Evolutionary conservation across 371 early-diverging fungal species (phyloP).

Genomic region (Saksenaea vasiformis): DNA sequence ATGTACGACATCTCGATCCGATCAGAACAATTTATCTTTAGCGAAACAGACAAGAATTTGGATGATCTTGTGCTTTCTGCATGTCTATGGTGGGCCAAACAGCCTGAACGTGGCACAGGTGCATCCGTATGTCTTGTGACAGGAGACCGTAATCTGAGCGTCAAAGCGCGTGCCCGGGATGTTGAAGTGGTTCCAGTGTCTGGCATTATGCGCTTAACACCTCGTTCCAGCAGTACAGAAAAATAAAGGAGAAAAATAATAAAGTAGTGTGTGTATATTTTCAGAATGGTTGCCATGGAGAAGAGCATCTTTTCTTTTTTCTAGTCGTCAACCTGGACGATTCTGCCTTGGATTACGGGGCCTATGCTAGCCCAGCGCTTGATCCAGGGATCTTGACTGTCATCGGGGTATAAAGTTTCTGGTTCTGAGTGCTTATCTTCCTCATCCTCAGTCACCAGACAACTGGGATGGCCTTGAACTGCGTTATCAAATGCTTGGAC

Average conservation of each 20-base stretch:
- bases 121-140: conserved; percentile 62
- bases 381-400: conserved; percentile 24
- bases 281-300: background rate
- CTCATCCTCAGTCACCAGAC: conserved; percentile 23
- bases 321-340: conserved; percentile 33
- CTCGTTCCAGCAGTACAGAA: background rate
- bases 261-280: background rate
- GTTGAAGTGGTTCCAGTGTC: conserved; percentile 59
- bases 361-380: conserved; percentile 50
- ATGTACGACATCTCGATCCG: conserved; percentile 64
- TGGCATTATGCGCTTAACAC: conserved; percentile 41
- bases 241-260: background rate
- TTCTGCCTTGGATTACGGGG: conserved; percentile 43
- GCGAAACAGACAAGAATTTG: conserved; percentile 64
- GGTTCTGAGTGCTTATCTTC: conserved; percentile 16
- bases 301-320: background rate
- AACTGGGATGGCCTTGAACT: conserved; percentile 24
- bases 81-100: conserved; percentile 57
- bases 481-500: conserved; percentile 31
- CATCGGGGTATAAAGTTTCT: conserved; percentile 5
- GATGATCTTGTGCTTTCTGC: conserved; percentile 67
- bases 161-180: conserved; percentile 66
- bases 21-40: conserved; percentile 65
- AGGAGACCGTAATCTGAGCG: conserved; percentile 66
- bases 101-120: conserved; percentile 15